phyloP scores from a whole-genome alignment of 768 basidiomycete genomes.

The Austroboletus eburneus region DNA sequence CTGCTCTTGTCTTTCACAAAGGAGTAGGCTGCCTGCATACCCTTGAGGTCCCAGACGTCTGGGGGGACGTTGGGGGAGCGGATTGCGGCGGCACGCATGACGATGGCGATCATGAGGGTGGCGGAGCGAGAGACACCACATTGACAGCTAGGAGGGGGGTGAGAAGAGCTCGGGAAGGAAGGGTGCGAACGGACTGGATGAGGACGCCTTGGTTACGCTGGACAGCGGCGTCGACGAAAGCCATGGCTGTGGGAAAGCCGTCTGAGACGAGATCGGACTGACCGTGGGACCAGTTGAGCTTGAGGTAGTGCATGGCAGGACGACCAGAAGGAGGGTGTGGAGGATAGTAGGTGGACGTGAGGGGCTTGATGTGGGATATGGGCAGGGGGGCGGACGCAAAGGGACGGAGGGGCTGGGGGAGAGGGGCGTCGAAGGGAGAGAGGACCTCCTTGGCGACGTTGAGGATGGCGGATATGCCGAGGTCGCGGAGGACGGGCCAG shows the following conservation, averaged over 20 bases:
- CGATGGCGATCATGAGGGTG: slow-evolving; percentile 84
- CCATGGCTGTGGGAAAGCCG: slow-evolving; percentile 78
- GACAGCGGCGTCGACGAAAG: slow-evolving; percentile 74
- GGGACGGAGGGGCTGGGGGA: slow-evolving; percentile 49
- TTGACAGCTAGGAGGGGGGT: slow-evolving; percentile 63
- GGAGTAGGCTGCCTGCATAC: slow-evolving; percentile 87
- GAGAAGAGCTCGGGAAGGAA: slow-evolving; percentile 11
- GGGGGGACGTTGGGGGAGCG: slow-evolving; percentile 62
- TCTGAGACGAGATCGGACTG: slow-evolving; percentile 78
- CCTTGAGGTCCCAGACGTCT: slow-evolving; percentile 73
- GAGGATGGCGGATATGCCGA: slow-evolving; percentile 75
- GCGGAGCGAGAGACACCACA: slow-evolving; percentile 92
- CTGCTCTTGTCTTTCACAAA: slow-evolving; percentile 88
- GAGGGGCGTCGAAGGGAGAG: slow-evolving; percentile 56
- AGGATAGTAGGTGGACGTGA: slow-evolving; percentile 57
- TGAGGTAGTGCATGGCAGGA: slow-evolving; percentile 82
- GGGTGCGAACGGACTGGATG: slow-evolving; percentile 64
- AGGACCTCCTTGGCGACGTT: slow-evolving; percentile 92
- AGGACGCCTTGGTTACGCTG: slow-evolving; percentile 75
- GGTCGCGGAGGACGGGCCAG: slow-evolving; percentile 64
- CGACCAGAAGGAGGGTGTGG: slow-evolving; percentile 65
- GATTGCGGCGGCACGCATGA: slow-evolving; percentile 87
- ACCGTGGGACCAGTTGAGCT: slow-evolving; percentile 92
- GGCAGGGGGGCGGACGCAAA: slow-evolving; percentile 71
- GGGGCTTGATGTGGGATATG: slow-evolving; percentile 30